A percentile compares a stretch with the other conserved stretches of the same genome.
These are phyloP conservation scores for Abrus pulchellus DNA, from an alignment of 306 rosid species.

Conservation along the genomic window DNA sequence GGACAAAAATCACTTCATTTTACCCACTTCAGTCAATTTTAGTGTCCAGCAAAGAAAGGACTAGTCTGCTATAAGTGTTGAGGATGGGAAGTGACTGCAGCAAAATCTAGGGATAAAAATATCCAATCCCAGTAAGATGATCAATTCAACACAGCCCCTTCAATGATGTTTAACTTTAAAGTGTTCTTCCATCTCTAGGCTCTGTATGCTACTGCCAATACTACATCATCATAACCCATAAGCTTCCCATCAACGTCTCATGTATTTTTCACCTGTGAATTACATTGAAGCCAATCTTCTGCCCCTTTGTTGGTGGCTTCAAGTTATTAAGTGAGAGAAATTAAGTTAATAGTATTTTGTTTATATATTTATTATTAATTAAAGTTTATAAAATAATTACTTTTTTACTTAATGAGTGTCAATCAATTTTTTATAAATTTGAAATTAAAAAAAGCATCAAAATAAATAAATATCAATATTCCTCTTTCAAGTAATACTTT, in stretches of 20 bases:
- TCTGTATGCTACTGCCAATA: neutral
- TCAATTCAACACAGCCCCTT: neutral
- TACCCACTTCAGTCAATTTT: conserved; percentile 44
- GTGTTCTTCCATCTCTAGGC: neutral
- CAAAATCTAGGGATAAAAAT: conserved; percentile 25
- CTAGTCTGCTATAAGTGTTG: conserved; percentile 20
- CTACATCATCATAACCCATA: neutral
- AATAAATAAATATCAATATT: no score
- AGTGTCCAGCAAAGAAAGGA: conserved; percentile 41
- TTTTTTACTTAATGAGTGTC: no score
- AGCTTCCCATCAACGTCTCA: neutral
- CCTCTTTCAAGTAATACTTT: no score
- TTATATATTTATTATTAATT: neutral
- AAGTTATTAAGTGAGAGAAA: neutral
- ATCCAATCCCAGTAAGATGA: neutral
- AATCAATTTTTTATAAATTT: no score
- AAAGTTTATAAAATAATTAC: no score
- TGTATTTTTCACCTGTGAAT: neutral
- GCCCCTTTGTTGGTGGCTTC: neutral
- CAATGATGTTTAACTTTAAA: neutral
- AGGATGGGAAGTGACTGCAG: conserved; percentile 10
- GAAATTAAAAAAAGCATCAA: no score
- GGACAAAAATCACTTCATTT: conserved; percentile 43
- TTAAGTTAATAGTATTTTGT: neutral
- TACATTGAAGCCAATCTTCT: neutral